These are phyloP conservation scores for Salix arbutifolia DNA, from an alignment of 345 rosid species.

Conservation along the genomic window DNA sequence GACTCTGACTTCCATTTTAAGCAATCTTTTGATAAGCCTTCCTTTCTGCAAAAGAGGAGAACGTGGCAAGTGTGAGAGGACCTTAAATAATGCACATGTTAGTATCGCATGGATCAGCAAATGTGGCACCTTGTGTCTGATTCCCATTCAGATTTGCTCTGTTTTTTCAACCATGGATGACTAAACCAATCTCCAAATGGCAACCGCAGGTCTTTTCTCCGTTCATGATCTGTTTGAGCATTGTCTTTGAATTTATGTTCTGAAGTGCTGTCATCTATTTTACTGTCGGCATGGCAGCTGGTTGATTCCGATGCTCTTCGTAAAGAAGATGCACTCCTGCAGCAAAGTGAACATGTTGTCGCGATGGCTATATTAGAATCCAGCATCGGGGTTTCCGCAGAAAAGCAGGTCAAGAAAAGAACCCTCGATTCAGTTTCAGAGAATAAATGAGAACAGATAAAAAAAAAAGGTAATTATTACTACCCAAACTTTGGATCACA, in stretches of 20 bases:
- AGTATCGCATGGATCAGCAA: background rate
- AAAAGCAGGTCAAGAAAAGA: background rate
- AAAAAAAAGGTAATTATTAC: background rate
- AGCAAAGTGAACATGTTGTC: slow-evolving; percentile 6
- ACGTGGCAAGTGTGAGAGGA: slow-evolving; percentile 1
- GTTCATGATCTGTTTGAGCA: slow-evolving; percentile 18
- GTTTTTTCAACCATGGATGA: slow-evolving; percentile 44
- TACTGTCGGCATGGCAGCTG: slow-evolving; percentile 29
- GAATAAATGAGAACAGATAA: background rate
- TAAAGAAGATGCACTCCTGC: slow-evolving; percentile 74
- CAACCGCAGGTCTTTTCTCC: slow-evolving; percentile 43
- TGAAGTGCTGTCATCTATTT: slow-evolving; percentile 31
- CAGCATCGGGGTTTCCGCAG: background rate
- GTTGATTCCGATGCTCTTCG: slow-evolving; percentile 52
- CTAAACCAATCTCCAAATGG: slow-evolving; percentile 67
- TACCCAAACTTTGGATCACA: background rate
- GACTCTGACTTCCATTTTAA: slow-evolving; percentile 34
- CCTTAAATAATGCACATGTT: background rate
- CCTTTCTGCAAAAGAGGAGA: slow-evolving; percentile 25
- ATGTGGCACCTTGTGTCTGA: slow-evolving; percentile 39
- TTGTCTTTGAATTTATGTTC: slow-evolving; percentile 35
- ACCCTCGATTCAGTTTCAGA: background rate
- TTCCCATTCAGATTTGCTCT: slow-evolving; percentile 20
- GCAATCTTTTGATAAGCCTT: slow-evolving; percentile 26
- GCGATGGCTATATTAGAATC: background rate